Evolutionary conservation across 2,329 filamentous ascomycete species (phyloP), one percentile per base, ranked within the genome.

Genomic region (Verticillium longisporum): DNA sequence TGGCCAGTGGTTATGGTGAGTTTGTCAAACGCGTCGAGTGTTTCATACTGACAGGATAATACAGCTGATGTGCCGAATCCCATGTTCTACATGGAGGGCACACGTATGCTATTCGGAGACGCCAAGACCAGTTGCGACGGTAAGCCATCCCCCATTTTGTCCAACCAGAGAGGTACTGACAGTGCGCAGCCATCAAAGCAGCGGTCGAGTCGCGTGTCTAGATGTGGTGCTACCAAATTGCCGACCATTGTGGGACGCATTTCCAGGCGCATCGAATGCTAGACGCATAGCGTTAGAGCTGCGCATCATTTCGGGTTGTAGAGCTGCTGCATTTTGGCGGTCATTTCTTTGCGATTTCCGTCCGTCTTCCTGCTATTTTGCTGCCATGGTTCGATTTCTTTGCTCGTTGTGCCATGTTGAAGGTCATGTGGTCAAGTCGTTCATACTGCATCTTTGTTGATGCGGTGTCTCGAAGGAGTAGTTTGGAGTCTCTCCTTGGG

Each of bases 91-190:
- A 94, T 93, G 89, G 88, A 90, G 3, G 89, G 89, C 58, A 92
- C 92, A 2, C 90, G 89, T 77, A 97, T 96, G 92, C 74, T 97
- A 62, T 96, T 97, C 75, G 92, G 92, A 32, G 92, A 97, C 77
- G 92, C 92, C 21, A 94, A 91, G 77, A 83, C 85, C 62, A 90
- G 88, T 62, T 94, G 90, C 70, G 91, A 95, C 78, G 90, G 87
- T 89, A 69, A 72, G 84, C 74, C 11, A 26, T 15, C 21, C n/a
- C n/a, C 21, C 2, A 11, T 5, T 0, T 21, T 32, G 1, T 1
- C 15, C 13, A 32, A 13, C 11, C 1, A 7, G 3, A 15, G 18
- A 6, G 15, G 9, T 31, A 2, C 55, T n/a, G n/a, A 77, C 68
- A 4, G 9, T 11, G 38, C 4, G 59, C 60, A 78, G 76, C 76